Percentiles rank a stretch among this genome's conserved stretches.
Conservation (phyloP, 129 eudicot genomes). For the Artemisia argyi region DNA sequence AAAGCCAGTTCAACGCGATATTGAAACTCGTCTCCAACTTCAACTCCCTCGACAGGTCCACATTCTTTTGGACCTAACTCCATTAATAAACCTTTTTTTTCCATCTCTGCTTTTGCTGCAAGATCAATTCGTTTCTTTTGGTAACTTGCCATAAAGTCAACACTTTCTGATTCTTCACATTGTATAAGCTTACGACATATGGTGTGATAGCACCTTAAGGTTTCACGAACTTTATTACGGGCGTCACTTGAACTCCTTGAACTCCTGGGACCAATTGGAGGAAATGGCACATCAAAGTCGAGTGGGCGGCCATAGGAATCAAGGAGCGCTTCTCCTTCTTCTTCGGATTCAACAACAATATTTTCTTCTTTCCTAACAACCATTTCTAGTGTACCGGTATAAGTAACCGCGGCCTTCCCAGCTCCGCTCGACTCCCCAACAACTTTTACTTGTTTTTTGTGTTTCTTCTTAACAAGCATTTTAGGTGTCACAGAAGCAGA, state of each 20-base stretch:
- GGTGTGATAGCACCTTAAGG: slow-evolving; percentile 48
- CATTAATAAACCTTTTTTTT: slow-evolving; percentile 42
- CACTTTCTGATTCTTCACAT: slow-evolving; percentile 63
- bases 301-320: slow-evolving; percentile 17
- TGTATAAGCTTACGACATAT: slow-evolving; percentile 65
- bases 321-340: slow-evolving; percentile 9
- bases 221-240: slow-evolving; percentile 65
- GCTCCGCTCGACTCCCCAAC: slow-evolving; percentile 10
- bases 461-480: slow-evolving; percentile 20
- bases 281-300: slow-evolving; percentile 41
- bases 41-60: slow-evolving; percentile 85
- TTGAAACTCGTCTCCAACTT: slow-evolving; percentile 86
- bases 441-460: slow-evolving; percentile 16
- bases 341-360: slow-evolving; percentile 18
- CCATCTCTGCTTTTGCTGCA: slow-evolving; percentile 41
- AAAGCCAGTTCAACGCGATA: slow-evolving; percentile 82
- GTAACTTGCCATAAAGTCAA: slow-evolving; percentile 25
- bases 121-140: slow-evolving; percentile 60
- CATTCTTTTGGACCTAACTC: slow-evolving; percentile 33
- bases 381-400: slow-evolving; percentile 25
- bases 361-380: slow-evolving; percentile 37
- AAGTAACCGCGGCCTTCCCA: slow-evolving; percentile 11
- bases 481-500: slow-evolving; percentile 27
- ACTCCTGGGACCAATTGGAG: slow-evolving; percentile 59
- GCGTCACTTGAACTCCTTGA: slow-evolving; percentile 51